A percentile compares a stretch with the other conserved stretches of the same genome.
Evolutionary conservation across 192 early-diverging fungal genomes (phyloP).

Genomic region (Coemansia sp.): DNA sequence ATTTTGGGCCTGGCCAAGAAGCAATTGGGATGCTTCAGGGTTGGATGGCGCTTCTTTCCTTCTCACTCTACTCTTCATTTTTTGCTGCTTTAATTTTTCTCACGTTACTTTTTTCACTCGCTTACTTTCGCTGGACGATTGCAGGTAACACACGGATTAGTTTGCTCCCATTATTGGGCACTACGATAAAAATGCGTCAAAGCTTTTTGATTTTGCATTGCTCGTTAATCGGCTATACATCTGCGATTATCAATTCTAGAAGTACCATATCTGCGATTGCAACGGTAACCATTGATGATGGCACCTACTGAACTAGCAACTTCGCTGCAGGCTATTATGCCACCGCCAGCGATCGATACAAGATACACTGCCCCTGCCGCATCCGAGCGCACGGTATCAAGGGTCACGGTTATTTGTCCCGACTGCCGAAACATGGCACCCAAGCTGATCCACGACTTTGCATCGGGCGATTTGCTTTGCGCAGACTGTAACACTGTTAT

Average conservation of each 20-base stretch:
- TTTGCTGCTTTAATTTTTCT: background rate
- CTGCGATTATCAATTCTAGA: constrained; percentile 1
- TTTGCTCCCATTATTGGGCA: constrained; percentile 1
- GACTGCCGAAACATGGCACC: constrained; percentile 77
- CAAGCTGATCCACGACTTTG: constrained; percentile 90
- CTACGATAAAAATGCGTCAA: background rate
- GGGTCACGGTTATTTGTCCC: constrained; percentile 60
- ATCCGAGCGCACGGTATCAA: constrained; percentile 1
- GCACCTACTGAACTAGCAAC: constrained; percentile 13
- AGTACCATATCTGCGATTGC: background rate
- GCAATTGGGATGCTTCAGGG: background rate
- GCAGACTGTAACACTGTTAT: constrained; percentile 87
- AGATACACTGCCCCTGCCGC: background rate
- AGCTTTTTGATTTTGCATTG: background rate
- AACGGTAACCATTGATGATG: background rate
- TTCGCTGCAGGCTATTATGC: constrained; percentile 21
- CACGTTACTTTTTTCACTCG: constrained; percentile 2
- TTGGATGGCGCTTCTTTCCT: background rate
- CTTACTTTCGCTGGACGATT: constrained; percentile 1
- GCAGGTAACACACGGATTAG: constrained; percentile 10
- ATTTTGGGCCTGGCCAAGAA: background rate
- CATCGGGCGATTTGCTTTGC: constrained; percentile 86
- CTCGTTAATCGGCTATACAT: background rate
- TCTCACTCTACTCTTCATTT: constrained; percentile 1
- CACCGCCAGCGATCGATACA: constrained; percentile 8